Evolutionary conservation across 345 rosid genomes (phyloP).

Genomic region (Viola odorata): DNA sequence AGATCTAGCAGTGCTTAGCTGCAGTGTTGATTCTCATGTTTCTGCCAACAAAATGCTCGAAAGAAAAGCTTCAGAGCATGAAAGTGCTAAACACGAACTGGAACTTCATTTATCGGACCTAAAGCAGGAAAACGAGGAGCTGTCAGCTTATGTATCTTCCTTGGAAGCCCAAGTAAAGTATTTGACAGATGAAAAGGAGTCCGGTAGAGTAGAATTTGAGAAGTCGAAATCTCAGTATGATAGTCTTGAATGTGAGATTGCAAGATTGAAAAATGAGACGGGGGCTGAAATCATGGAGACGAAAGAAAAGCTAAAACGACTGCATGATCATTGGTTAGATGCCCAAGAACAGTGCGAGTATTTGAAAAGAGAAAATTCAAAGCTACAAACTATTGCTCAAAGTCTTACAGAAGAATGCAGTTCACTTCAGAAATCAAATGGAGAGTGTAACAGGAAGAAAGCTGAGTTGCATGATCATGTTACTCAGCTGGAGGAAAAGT

Average conservation of each 20-base stretch:
- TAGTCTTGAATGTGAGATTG: slow-evolving; percentile 29
- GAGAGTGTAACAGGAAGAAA: slow-evolving; percentile 30
- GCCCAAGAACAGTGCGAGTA: slow-evolving; percentile 26
- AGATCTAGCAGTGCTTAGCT: slow-evolving; percentile 27
- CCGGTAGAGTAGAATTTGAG: slow-evolving; percentile 23
- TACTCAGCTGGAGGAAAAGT: slow-evolving; percentile 24
- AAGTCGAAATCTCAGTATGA: slow-evolving; percentile 19
- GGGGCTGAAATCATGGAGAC: slow-evolving; percentile 21
- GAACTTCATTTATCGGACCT: slow-evolving; percentile 26
- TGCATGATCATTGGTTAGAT: slow-evolving; percentile 22
- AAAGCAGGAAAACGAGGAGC: slow-evolving; percentile 30
- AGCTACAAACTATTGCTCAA: slow-evolving; percentile 23
- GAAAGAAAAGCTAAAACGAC: slow-evolving; percentile 19
- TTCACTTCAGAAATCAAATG: slow-evolving; percentile 28
- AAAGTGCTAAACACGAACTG: slow-evolving; percentile 25
- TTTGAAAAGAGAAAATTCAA: slow-evolving; percentile 24
- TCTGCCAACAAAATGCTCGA: slow-evolving; percentile 37
- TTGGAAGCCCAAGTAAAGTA: slow-evolving; percentile 33
- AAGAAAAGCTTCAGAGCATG: slow-evolving; percentile 33
- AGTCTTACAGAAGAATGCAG: slow-evolving; percentile 26
- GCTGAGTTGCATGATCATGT: slow-evolving; percentile 30
- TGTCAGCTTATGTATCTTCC: slow-evolving; percentile 18
- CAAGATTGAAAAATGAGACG: slow-evolving; percentile 22
- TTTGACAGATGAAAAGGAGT: slow-evolving; percentile 30
- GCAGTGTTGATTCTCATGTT: slow-evolving; percentile 33